These are phyloP conservation scores for Globisporangium polare DNA, from an alignment of 352 stramenopile species.

Conservation along the genomic window DNA sequence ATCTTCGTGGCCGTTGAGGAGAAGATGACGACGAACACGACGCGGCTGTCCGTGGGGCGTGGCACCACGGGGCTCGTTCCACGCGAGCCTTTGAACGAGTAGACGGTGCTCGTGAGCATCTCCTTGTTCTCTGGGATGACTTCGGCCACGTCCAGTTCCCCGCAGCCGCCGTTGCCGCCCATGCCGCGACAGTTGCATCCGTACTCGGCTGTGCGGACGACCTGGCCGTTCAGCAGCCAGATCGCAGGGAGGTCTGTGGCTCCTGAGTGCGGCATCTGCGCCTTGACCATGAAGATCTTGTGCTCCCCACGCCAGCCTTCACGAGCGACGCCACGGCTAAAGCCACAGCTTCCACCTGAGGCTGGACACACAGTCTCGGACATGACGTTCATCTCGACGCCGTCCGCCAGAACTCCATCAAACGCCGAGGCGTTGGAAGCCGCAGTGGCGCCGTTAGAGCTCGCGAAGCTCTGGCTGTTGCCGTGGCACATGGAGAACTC, in stretches of 20 bases:
- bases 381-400: slow-evolving; percentile 46
- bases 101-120: slow-evolving; percentile 38
- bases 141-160: slow-evolving; percentile 47
- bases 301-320: slow-evolving; percentile 33
- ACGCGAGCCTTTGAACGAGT: slow-evolving; percentile 42
- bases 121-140: slow-evolving; percentile 22
- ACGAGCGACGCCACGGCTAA: slow-evolving; percentile 24
- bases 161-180: slow-evolving; percentile 44
- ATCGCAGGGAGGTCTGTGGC: slow-evolving; percentile 30
- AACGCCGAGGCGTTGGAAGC: slow-evolving; percentile 17
- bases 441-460: slow-evolving; percentile 21
- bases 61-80: slow-evolving; percentile 22
- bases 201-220: slow-evolving; percentile 45
- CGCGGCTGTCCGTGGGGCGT: slow-evolving; percentile 19
- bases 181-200: slow-evolving; percentile 48
- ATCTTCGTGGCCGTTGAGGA: not conserved
- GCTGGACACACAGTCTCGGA: slow-evolving; percentile 20
- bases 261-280: slow-evolving; percentile 28
- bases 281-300: slow-evolving; percentile 56
- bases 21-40: slow-evolving; percentile 40
- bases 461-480: slow-evolving; percentile 43
- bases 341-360: slow-evolving; percentile 18
- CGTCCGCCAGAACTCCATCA: slow-evolving; percentile 25
- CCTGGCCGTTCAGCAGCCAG: slow-evolving; percentile 44
- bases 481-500: slow-evolving; percentile 40